Base-by-base conservation (phyloP, 2,329 filamentous ascomycete species). In the Elsinoe necatrix region DNA sequence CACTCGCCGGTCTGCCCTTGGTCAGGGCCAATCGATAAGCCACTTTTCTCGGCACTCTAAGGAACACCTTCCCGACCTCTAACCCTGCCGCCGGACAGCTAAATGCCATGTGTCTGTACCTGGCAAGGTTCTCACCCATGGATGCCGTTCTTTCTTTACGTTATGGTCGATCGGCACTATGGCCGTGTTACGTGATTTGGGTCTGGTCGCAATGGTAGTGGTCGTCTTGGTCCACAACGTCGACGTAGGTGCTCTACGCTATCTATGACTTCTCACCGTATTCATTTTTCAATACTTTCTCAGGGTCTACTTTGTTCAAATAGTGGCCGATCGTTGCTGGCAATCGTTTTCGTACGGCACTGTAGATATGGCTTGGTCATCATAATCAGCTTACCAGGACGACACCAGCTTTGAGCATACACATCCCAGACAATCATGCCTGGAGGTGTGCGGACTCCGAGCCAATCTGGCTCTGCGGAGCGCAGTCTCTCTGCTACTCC, bases 401-500 rank as follows among this genome's bases (percentile, higher is more conserved):
- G 12, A 37, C 34, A 37, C 4, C 9, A 37, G 34, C 34, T 12
- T 37, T 14, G 25, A 16, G 12, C 25, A 34, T 18, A 50, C 14
- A 14, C 27, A 34, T 20, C n/a, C n/a, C 14, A 21, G 27, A 29
- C 25, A 12, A 34, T 11, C 45, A 50, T 50, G 45, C 20, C 45
- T 12, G 45, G 7, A 29, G 45, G 25, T 9, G 23, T 12, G 25
- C 12, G 16, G 45, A 31, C 45, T n/a, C 12, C 31, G 14, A 29
- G 20, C 18, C 48, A 12, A 7, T 11, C 18, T 5, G 31, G 48
- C 48, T 52, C 48, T 27, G 16, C 16, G 7, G 47, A 59, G 45
- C 11, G 23, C 16, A 25, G 34, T 27, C 25, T 29, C 14, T 48
- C 52, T 2, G 39, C 58, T 14, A 63, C 61, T n/a, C 59, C 63